These are phyloP conservation scores for Discostella pseudostelligera DNA, from an alignment of 108 stramenopile genomes.

Conservation along the genomic window DNA sequence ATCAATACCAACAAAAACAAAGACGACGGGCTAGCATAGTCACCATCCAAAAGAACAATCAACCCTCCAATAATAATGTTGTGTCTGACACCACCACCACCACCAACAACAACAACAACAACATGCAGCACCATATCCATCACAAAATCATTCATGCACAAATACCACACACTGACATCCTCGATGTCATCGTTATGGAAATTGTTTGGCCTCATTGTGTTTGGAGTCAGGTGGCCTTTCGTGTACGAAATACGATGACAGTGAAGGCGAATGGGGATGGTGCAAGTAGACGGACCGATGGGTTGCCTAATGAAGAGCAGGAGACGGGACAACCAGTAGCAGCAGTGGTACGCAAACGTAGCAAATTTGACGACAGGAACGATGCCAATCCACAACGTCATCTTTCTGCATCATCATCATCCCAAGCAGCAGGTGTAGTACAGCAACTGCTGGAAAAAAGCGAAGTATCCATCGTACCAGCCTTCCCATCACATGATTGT, in stretches of 20 bases:
- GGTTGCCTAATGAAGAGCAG: too few species aligned
- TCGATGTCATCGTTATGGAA: slow-evolving; percentile 45
- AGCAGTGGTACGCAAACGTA: too few species aligned
- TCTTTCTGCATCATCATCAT: too few species aligned
- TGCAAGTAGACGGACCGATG: neutral
- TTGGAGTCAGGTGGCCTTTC: slow-evolving; percentile 46
- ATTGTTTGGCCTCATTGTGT: slow-evolving; percentile 49
- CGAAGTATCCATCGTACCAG: slow-evolving; percentile 33
- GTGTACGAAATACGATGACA: slow-evolving; percentile 9
- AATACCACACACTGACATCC: slow-evolving; percentile 25
- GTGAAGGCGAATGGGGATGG: neutral
- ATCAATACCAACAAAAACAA: neutral
- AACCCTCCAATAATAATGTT: neutral
- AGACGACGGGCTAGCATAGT: neutral
- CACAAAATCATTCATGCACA: slow-evolving; percentile 13
- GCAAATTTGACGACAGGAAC: too few species aligned
- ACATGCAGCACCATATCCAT: neutral
- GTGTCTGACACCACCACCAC: neutral
- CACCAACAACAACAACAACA: neutral
- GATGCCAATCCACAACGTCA: neutral
- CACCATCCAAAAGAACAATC: neutral
- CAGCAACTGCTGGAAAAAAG: slow-evolving; percentile 14
- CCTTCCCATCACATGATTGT: slow-evolving; percentile 32
- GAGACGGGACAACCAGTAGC: too few species aligned
- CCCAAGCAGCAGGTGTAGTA: neutral